Evolutionary conservation across 345 rosid genomes (phyloP), one percentile per base, ranked within the genome.

Genomic region (Clausena lansium): DNA sequence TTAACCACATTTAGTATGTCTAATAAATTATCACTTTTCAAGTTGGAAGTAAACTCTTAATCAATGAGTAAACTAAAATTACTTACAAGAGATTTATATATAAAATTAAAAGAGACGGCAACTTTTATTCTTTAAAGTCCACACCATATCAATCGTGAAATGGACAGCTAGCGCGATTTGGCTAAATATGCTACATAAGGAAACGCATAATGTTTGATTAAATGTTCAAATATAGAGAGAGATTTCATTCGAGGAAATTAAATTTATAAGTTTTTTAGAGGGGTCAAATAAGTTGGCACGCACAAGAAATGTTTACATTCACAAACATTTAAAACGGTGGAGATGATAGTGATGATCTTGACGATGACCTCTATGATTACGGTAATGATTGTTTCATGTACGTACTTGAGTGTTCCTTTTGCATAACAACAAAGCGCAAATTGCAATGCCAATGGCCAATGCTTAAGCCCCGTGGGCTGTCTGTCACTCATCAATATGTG

Each of bases 1-100:
- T 71, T 77, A 58, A 24, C 76, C 70, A 78, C 60, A 39, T 72
- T 58, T 78, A 71, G 82, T 27, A 73, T 11, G n/a, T 38, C 14
- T 76, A 75, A 69, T 75, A 32, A 77, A 71, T 71, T 79, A 20
- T 67, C 32, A 19, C 20, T 20, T 75, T 58, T 63, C 24, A 57
- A 27, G 33, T 14, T 35, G 70, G 25, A 63, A 63, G 61, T 76
- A 28, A 39, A 62, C 25, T 2, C 50, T 63, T 5, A 45, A 50
- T 73, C 33, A 15, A 57, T 0, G 20, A 11, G 35, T 55, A 19
- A 63, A 65, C 17, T 74, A 13, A 27, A 9, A 4, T 10, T 39
- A 61, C 15, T 73, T 6, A 1, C 50, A 45, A 2, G 45, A 54
- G 28, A 72, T 11, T 22, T 71, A 22, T 7, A 35, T 30, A 7